phyloP scores from a whole-genome alignment of 768 basidiomycete genomes.

The Lactarius akahatsu region DNA sequence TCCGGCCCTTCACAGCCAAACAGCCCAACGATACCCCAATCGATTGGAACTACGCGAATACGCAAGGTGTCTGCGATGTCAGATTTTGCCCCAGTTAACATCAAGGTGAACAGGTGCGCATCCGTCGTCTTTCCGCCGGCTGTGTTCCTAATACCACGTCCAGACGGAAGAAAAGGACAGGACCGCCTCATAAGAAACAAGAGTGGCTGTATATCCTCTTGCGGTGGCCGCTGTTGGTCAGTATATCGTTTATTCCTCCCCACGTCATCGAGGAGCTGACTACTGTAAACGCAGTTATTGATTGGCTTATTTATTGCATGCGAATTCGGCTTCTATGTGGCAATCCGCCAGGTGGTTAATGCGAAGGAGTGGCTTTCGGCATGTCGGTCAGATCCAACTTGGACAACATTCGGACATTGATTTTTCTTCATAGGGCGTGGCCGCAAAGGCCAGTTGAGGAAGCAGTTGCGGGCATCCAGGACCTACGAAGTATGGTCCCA shows the following conservation, averaged over 20 bases:
- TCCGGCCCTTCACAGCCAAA: slow-evolving; percentile 35
- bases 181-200: slow-evolving; percentile 45
- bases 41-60: slow-evolving; percentile 47
- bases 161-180: slow-evolving; percentile 40
- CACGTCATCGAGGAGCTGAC: not conserved
- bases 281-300: slow-evolving; percentile 52
- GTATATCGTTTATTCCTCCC: slow-evolving; percentile 29
- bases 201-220: slow-evolving; percentile 78
- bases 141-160: not conserved
- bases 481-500: slow-evolving; percentile 64
- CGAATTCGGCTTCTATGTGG: slow-evolving; percentile 84
- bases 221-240: slow-evolving; percentile 83
- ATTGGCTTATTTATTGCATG: slow-evolving; percentile 80
- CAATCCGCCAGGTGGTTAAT: slow-evolving; percentile 91
- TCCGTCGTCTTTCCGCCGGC: not conserved
- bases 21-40: slow-evolving; percentile 28
- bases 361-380: slow-evolving; percentile 91
- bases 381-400: slow-evolving; percentile 48
- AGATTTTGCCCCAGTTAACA: slow-evolving; percentile 89
- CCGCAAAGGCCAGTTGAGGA: slow-evolving; percentile 72
- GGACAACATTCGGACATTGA: not conserved
- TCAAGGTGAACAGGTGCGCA: slow-evolving; percentile 71
- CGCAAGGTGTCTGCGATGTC: slow-evolving; percentile 80
- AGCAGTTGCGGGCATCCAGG: slow-evolving; percentile 67
- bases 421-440: slow-evolving; percentile 66